Base-by-base conservation (phyloP, 169 alveolate genomes). In the Theileria luwenshuni region DNA sequence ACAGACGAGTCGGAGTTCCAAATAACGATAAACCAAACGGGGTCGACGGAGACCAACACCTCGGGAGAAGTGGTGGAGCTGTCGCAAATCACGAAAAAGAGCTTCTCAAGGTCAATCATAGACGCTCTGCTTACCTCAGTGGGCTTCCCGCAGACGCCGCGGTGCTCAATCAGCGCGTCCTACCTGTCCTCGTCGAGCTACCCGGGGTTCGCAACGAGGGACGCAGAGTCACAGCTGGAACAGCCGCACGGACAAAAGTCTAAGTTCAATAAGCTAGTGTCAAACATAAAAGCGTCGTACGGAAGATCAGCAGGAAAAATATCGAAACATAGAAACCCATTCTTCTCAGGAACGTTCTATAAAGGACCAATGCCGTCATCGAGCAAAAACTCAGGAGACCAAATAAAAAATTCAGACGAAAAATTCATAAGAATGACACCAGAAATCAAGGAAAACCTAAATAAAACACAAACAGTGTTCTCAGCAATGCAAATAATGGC, bases 401-500 rank as follows among this genome's bases (percentile, higher is more conserved):
- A 19, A n/a, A 0, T 45, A 62, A 48, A 64, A 60, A 3, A 38
- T 10, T n/a, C n/a, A n/a, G n/a, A n/a, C 15, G n/a, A 45, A 45
- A 15, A 17, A 45, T 45, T n/a, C n/a, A n/a, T n/a, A n/a, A n/a
- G n/a, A n/a, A 35, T 62, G 43, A 25, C 72, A 45, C 30, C 52
- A 17, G 72, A 62, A 32, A 32, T 35, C 21, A 69, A 69, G 64
- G 43, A 63, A 27, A 28, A 45, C 7, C 42, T 45, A 33, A 61
- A 45, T 38, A 69, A 72, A 59, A 63, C 89, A 0, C 83, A 81
- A 51, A 67, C 70, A 3, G 43, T 73, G 33, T 81, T 81, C 62
- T 81, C 89, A 27, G 84, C 85, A 10, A 74, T 81, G 84, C 89
- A 81, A 69, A 65, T 91, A 47, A 79, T 91, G 21, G 86, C 92